Percentiles rank a stretch among this genome's conserved stretches.
phyloP scores from a whole-genome alignment of 352 stramenopile species.

The Globisporangium ultimum region DNA sequence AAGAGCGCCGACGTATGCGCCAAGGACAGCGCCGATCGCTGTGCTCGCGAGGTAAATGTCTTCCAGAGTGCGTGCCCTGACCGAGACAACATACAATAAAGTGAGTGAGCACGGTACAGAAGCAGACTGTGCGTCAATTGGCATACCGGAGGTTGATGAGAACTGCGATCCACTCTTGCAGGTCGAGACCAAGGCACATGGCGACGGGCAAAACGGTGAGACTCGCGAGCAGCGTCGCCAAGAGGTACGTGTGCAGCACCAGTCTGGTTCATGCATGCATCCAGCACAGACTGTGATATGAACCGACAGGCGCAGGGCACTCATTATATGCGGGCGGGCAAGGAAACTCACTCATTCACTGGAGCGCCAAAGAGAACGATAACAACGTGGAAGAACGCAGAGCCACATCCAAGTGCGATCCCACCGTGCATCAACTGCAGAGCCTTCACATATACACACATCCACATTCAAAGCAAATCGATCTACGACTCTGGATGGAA shows the following conservation, averaged over 20 bases:
- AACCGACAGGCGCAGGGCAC: neutral
- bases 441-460: neutral
- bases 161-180: slow-evolving; percentile 46
- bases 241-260: slow-evolving; percentile 52
- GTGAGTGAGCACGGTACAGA: neutral
- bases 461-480: neutral
- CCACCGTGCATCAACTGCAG: slow-evolving; percentile 19
- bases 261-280: slow-evolving; percentile 30
- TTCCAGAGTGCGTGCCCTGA: slow-evolving; percentile 32
- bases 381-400: slow-evolving; percentile 44
- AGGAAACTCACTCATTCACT: slow-evolving; percentile 41
- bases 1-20: slow-evolving; percentile 69
- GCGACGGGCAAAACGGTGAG: slow-evolving; percentile 42
- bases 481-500: neutral
- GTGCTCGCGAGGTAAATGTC: slow-evolving; percentile 55
- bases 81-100: neutral
- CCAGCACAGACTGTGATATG: neutral
- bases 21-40: slow-evolving; percentile 52
- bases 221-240: slow-evolving; percentile 55
- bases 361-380: slow-evolving; percentile 78
- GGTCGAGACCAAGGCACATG: slow-evolving; percentile 30
- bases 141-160: slow-evolving; percentile 49
- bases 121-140: neutral
- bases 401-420: slow-evolving; percentile 33
- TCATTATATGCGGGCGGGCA: neutral